Evolutionary conservation across 257 asterid species (phyloP).

Genomic region (Nicotiana tabacum): DNA sequence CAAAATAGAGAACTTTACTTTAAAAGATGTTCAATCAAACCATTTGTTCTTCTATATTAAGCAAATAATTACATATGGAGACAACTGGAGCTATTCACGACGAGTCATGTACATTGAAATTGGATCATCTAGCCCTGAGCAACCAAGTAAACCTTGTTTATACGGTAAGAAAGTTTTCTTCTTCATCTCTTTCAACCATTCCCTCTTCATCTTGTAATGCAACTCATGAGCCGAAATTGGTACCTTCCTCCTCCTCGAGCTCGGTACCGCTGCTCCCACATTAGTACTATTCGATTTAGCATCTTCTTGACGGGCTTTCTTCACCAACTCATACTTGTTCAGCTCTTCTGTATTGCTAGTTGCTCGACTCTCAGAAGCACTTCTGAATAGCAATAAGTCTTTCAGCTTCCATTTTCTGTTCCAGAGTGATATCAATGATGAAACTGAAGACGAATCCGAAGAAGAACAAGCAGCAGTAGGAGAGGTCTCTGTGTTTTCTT

Average conservation of each 20-base stretch:
- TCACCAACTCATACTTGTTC: slow-evolving; percentile 31
- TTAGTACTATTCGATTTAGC: slow-evolving; percentile 25
- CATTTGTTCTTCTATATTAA: not conserved
- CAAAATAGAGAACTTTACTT: too few species aligned
- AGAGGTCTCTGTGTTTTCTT: slow-evolving; percentile 10
- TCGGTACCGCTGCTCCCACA: slow-evolving; percentile 26
- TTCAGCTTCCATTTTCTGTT: slow-evolving; percentile 74
- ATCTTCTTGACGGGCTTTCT: slow-evolving; percentile 12
- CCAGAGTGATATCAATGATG: slow-evolving; percentile 36
- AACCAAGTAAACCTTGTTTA: slow-evolving; percentile 63
- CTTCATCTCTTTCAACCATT: slow-evolving; percentile 67
- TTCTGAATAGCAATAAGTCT: slow-evolving; percentile 72
- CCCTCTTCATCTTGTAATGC: slow-evolving; percentile 69
- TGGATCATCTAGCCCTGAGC: slow-evolving; percentile 56
- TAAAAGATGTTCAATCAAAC: too few species aligned
- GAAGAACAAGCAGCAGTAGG: not conserved
- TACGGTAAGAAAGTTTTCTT: slow-evolving; percentile 77
- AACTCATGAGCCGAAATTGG: slow-evolving; percentile 63
- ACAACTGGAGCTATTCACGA: not conserved
- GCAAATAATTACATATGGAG: not conserved
- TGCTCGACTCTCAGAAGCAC: slow-evolving; percentile 82
- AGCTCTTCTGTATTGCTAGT: slow-evolving; percentile 32
- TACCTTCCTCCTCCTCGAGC: slow-evolving; percentile 22
- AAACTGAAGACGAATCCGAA: slow-evolving; percentile 5
- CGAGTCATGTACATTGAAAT: slow-evolving; percentile 9